phyloP scores from a whole-genome alignment of 805 yeast genomes.

The Saccharomycopsis sp. region DNA sequence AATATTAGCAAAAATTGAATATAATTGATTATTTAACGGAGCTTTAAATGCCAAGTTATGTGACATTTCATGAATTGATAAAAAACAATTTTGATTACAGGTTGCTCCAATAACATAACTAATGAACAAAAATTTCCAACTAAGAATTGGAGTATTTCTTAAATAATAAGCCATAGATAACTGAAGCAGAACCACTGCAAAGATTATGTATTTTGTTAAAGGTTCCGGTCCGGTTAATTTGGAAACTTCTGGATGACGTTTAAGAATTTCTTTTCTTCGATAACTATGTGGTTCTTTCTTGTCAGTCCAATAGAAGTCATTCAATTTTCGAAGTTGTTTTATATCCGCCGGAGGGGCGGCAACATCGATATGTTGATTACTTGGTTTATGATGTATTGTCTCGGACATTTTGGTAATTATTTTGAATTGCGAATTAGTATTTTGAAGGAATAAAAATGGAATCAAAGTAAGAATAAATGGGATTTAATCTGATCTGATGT shows the following conservation, averaged over 20 bases:
- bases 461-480: not conserved
- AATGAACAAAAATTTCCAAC: constrained; percentile 42
- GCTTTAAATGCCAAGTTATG: constrained; percentile 78
- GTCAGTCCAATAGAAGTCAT: constrained; percentile 78
- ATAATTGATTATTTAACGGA: constrained; percentile 68
- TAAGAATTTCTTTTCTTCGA: constrained; percentile 63
- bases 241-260: constrained; percentile 68
- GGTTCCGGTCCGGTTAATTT: constrained; percentile 84
- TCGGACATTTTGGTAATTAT: constrained; percentile 6
- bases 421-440: too few species aligned
- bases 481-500: not conserved
- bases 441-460: not conserved
- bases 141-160: constrained; percentile 41
- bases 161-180: constrained; percentile 51
- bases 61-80: constrained; percentile 81
- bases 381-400: constrained; percentile 16
- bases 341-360: constrained; percentile 10
- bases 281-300: constrained; percentile 72
- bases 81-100: constrained; percentile 69
- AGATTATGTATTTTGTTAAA: constrained; percentile 64
- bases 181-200: constrained; percentile 60
- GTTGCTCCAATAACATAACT: constrained; percentile 85
- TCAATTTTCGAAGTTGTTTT: constrained; percentile 21
- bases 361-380: constrained; percentile 12
- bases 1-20: constrained; percentile 64